A percentile compares a stretch with the other conserved stretches of the same genome.
These are phyloP conservation scores for Heliophila coronopifolia DNA, from an alignment of 441 rosid genomes.

Conservation along the genomic window DNA sequence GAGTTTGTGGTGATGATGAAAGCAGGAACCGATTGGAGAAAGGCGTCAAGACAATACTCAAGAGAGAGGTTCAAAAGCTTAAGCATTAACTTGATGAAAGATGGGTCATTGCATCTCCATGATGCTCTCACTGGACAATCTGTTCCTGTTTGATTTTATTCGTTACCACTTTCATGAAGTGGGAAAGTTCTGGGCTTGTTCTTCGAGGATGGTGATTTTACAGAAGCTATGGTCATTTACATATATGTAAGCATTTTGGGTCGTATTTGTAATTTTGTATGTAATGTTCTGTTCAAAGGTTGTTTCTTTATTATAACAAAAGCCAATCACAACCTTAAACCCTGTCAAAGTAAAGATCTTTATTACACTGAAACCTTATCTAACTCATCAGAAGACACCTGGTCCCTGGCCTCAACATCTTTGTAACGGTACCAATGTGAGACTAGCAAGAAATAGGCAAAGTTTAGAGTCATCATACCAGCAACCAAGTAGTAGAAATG, in stretches of 20 bases:
- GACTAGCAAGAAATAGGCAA: conserved; percentile 40
- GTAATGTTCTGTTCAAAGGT: too few relatives aligned
- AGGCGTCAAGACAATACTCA: conserved; percentile 95
- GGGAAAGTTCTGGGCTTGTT: conserved; percentile 7
- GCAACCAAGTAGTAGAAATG: conserved; percentile 50
- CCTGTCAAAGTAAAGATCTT: neutral
- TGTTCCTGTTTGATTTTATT: conserved; percentile 56
- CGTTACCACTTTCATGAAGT: too few relatives aligned
- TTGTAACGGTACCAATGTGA: conserved; percentile 61
- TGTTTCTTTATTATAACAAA: too few relatives aligned
- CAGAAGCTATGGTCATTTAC: too few relatives aligned
- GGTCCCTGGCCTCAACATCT: conserved; percentile 25
- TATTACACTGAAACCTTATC: conserved; percentile 24
- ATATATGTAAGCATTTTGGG: too few relatives aligned
- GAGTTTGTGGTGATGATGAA: conserved; percentile 98
- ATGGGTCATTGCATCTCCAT: conserved; percentile 86
- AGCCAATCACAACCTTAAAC: too few relatives aligned
- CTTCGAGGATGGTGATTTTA: too few relatives aligned
- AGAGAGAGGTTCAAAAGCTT: conserved; percentile 95
- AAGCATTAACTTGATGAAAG: conserved; percentile 93
- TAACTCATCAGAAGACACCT: conserved; percentile 25
- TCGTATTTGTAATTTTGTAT: too few relatives aligned
- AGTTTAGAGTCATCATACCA: conserved; percentile 35
- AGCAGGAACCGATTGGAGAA: conserved; percentile 98
- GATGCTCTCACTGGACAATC: conserved; percentile 81